These are phyloP conservation scores for Decorospora gaudefroyi DNA, from an alignment of 2,329 filamentous ascomycete species.

Conservation along the genomic window DNA sequence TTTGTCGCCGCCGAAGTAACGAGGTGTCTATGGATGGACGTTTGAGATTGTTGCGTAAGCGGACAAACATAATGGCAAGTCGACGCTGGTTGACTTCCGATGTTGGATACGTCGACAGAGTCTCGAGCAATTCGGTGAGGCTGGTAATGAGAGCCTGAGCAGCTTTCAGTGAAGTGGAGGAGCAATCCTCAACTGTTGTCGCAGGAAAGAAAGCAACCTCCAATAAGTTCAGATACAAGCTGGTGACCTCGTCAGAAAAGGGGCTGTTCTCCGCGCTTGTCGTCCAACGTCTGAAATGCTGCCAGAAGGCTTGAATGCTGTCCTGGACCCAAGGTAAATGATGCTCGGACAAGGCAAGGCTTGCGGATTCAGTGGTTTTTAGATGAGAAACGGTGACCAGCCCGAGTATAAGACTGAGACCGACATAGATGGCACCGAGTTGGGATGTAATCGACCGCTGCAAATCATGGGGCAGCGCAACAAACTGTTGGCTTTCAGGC, in stretches of 20 bases:
- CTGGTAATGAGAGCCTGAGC: slow-evolving; percentile 23
- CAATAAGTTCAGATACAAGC: slow-evolving; percentile 32
- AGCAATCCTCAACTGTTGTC: slow-evolving; percentile 2
- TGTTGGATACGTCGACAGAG: slow-evolving; percentile 16
- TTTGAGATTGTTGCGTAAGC: slow-evolving; percentile 19
- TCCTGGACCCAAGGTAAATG: slow-evolving; percentile 36
- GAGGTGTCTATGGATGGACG: neutral
- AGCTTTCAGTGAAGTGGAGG: slow-evolving; percentile 27
- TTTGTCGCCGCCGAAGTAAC: slow-evolving; percentile 1
- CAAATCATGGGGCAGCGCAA: slow-evolving; percentile 50
- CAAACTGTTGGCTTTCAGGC: slow-evolving; percentile 46
- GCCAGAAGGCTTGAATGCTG: slow-evolving; percentile 32
- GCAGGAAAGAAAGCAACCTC: slow-evolving; percentile 19
- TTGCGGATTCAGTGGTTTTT: neutral
- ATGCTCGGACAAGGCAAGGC: slow-evolving; percentile 19
- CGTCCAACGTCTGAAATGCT: slow-evolving; percentile 30
- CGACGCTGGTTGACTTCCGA: slow-evolving; percentile 30
- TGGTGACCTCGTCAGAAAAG: slow-evolving; percentile 27
- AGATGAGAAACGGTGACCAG: slow-evolving; percentile 15
- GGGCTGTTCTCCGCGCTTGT: slow-evolving; percentile 10
- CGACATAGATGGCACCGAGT: slow-evolving; percentile 32
- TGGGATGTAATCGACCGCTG: slow-evolving; percentile 41
- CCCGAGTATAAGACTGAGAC: slow-evolving; percentile 31
- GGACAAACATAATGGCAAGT: slow-evolving; percentile 31
- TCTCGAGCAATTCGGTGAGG: slow-evolving; percentile 28